phyloP scores from a whole-genome alignment of 495 filamentous ascomycete genomes.

The Aeminium ludgeri region DNA sequence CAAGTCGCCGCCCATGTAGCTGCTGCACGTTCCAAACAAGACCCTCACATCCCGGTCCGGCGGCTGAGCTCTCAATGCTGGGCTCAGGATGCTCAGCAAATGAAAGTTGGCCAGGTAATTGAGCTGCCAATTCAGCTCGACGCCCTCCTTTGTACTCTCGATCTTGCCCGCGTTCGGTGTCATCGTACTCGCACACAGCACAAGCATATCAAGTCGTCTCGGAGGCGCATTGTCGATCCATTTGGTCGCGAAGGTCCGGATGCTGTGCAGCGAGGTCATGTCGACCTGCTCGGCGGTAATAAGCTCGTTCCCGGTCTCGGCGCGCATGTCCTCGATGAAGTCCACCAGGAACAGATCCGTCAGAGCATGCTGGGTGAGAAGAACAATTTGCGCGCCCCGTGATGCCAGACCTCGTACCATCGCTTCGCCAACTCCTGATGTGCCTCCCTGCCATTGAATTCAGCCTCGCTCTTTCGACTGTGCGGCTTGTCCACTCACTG shows the following conservation, averaged over 20 bases:
- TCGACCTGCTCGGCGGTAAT: slow-evolving; percentile 94
- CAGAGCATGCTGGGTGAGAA: slow-evolving; percentile 66
- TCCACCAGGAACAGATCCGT: slow-evolving; percentile 80
- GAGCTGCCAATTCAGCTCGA: slow-evolving; percentile 81
- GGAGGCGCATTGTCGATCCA: slow-evolving; percentile 95
- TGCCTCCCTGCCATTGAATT: slow-evolving; percentile 49
- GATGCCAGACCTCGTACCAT: slow-evolving; percentile 55
- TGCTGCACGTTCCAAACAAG: slow-evolving; percentile 68
- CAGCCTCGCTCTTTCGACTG: slow-evolving; percentile 1
- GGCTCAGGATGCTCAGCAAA: slow-evolving; percentile 73
- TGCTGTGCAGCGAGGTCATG: slow-evolving; percentile 65
- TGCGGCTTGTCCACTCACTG: slow-evolving; percentile 33
- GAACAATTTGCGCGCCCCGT: slow-evolving; percentile 78
- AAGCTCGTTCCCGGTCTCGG: slow-evolving; percentile 62
- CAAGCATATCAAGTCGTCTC: slow-evolving; percentile 79
- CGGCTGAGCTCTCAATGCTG: slow-evolving; percentile 75
- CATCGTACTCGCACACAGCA: slow-evolving; percentile 64
- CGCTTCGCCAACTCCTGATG: slow-evolving; percentile 76
- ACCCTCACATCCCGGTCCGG: slow-evolving; percentile 84
- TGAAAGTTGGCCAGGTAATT: slow-evolving; percentile 96
- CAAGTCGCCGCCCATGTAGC: slow-evolving; percentile 57
- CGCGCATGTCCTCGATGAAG: slow-evolving; percentile 76
- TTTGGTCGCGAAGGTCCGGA: slow-evolving; percentile 90
- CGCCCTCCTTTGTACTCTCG: slow-evolving; percentile 44
- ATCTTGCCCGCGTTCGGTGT: slow-evolving; percentile 42